Conservation (phyloP, 805 yeast genomes). For the Kockiozyma suomiensis region DNA sequence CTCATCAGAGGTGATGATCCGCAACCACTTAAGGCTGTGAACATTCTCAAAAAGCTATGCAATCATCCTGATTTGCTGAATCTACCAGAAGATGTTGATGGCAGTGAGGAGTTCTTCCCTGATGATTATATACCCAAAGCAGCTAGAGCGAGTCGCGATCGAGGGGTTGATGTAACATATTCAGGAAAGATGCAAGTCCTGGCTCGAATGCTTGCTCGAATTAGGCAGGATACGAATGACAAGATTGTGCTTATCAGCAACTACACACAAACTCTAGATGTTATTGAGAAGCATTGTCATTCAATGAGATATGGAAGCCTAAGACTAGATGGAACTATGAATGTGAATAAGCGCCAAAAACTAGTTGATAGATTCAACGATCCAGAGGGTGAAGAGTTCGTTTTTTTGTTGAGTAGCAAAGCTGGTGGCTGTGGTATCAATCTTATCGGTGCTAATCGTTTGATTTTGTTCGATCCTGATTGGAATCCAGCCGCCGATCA, state of each 20-base stretch:
- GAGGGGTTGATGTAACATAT: slow-evolving; percentile 75
- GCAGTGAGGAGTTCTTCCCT: slow-evolving; percentile 63
- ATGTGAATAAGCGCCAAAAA: slow-evolving; percentile 87
- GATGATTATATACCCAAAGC: slow-evolving; percentile 63
- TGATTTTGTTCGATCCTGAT: slow-evolving; percentile 85
- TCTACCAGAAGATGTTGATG: slow-evolving; percentile 76
- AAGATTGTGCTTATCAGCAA: slow-evolving; percentile 93
- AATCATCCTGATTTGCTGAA: slow-evolving; percentile 88
- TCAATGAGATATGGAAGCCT: slow-evolving; percentile 68
- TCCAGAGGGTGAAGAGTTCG: slow-evolving; percentile 84
- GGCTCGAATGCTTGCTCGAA: slow-evolving; percentile 72
- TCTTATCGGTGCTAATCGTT: slow-evolving; percentile 91
- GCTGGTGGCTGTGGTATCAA: slow-evolving; percentile 99
- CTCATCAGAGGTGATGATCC: slow-evolving; percentile 65
- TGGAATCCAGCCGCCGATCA: slow-evolving; percentile 99
- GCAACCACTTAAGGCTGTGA: slow-evolving; percentile 89
- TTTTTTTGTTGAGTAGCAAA: slow-evolving; percentile 86
- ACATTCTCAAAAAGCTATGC: slow-evolving; percentile 83
- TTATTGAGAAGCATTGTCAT: slow-evolving; percentile 86
- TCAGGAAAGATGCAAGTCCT: slow-evolving; percentile 87
- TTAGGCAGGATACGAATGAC: slow-evolving; percentile 81
- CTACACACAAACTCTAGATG: slow-evolving; percentile 90
- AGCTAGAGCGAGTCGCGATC: slow-evolving; percentile 56
- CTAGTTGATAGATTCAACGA: slow-evolving; percentile 89
- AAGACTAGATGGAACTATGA: slow-evolving; percentile 90